Conservation (phyloP, 257 asterid species). For the Coffea canephora region DNA sequence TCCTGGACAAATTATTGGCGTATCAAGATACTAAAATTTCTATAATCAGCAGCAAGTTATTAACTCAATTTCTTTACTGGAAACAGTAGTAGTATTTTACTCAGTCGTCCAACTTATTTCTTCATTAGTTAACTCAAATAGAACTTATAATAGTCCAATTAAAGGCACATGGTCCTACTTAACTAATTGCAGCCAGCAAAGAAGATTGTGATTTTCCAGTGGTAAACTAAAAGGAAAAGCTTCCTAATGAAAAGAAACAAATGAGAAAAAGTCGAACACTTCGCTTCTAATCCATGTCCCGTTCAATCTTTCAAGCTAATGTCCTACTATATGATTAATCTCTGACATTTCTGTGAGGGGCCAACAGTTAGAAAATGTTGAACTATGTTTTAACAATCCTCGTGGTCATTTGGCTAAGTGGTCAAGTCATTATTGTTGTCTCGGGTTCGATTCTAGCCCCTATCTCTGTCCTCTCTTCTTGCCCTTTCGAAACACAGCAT, state of each 20-base stretch:
- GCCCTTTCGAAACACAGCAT: too few relatives aligned
- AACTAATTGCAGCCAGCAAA: background rate
- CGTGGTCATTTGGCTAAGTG: background rate
- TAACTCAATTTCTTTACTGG: background rate
- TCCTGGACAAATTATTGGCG: background rate
- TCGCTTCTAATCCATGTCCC: conserved; percentile 3
- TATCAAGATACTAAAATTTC: background rate
- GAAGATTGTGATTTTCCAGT: conserved; percentile 8
- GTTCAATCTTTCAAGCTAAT: background rate
- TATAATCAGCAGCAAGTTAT: conserved; percentile 9
- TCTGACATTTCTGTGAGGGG: background rate
- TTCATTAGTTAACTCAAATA: background rate
- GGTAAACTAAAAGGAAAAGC: conserved; percentile 3
- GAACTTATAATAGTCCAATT: conserved; percentile 3
- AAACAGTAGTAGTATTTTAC: background rate
- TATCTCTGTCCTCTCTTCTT: background rate
- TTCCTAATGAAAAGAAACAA: background rate
- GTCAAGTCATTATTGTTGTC: too few relatives aligned
- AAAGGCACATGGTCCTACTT: conserved; percentile 16
- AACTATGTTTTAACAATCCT: conserved; percentile 2
- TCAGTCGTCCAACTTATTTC: conserved; percentile 3
- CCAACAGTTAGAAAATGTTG: background rate
- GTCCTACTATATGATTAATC: background rate
- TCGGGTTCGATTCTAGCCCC: background rate
- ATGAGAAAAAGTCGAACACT: background rate